Base-by-base conservation (phyloP, 768 basidiomycete species). In the Collybia mongolica region DNA sequence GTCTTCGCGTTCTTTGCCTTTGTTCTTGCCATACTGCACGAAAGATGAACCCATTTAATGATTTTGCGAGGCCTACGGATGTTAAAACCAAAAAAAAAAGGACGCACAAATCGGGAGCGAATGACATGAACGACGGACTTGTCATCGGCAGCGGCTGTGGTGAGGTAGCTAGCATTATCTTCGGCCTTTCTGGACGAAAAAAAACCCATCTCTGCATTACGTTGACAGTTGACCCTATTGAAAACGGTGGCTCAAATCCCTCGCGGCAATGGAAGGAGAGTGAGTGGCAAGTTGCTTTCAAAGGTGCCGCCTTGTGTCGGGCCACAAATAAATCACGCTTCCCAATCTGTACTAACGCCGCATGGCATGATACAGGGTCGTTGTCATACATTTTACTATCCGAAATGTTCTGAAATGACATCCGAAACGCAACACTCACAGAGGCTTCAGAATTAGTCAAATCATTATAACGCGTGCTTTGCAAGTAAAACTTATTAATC, bases 61-160 rank as follows among this genome's bases (percentile, higher is more conserved):
- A 32, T 54, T 44, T 28, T 46, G 28, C 43, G 41, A 38, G 38
- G 46, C 36, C 32, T 32, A 32, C 44, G 39, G 40, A 46, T 28
- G 38, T 49, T 36, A 47, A 59, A 59, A 56, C 53, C 53, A 51
- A 55, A 51, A n/a, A n/a, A n/a, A n/a, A n/a, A n/a, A 63, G 44
- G 22, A 75, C 80, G 59, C 56, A 83, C 81, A 58, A 83, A 81
- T 65, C 82, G 74, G 59, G 82, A 82, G 59, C 82, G 79, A 45
- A 83, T 80, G 60, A 80, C 79, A 52, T 76, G 72, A 23, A 80
- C 73, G 49, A 83, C 78, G 24, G 79, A 77, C 65, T 68, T 76
- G 59, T 78, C 71, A 37, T 53, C 46, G 39, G 52, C 46, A 41
- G 55, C 54, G 26, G 55, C 49, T 19, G 64, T 57, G 28, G 65